Conservation (phyloP, 352 stramenopile species). For the Phytophthora foliorum region DNA sequence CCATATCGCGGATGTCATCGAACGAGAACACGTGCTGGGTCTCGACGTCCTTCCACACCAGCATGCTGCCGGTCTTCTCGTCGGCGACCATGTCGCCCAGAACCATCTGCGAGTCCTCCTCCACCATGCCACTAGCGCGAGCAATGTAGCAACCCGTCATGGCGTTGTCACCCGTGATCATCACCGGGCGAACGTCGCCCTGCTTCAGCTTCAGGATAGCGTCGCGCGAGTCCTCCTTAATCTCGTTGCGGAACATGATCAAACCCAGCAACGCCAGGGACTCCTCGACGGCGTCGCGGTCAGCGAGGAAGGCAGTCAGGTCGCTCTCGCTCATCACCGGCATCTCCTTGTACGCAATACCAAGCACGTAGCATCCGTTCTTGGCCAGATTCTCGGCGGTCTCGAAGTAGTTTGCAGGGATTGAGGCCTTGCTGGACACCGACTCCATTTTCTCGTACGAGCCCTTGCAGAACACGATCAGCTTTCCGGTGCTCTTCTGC, state of each 20-base stretch:
- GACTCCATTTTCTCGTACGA: constrained; percentile 89
- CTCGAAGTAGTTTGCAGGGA: constrained; percentile 80
- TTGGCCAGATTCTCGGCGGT: constrained; percentile 68
- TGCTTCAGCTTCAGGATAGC: constrained; percentile 84
- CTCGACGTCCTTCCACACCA: constrained; percentile 79
- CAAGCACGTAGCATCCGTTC: constrained; percentile 91
- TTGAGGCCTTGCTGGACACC: constrained; percentile 54
- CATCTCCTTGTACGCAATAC: constrained; percentile 78
- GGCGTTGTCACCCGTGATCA: constrained; percentile 92
- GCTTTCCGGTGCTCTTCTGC: constrained; percentile 55
- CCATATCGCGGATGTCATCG: constrained; percentile 59
- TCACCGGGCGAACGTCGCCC: constrained; percentile 81
- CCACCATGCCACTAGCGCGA: constrained; percentile 70
- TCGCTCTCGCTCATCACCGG: constrained; percentile 39
- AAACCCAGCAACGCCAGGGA: constrained; percentile 82
- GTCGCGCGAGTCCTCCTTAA: constrained; percentile 86
- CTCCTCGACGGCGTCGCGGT: constrained; percentile 82
- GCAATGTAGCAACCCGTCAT: constrained; percentile 86
- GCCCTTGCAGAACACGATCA: constrained; percentile 91
- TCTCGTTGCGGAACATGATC: constrained; percentile 92
- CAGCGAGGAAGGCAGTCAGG: constrained; percentile 54
- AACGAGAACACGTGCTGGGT: constrained; percentile 57
- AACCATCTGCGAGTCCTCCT: constrained; percentile 53
- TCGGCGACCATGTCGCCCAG: constrained; percentile 70
- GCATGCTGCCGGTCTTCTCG: constrained; percentile 35